phyloP scores from a whole-genome alignment of 768 basidiomycete species.

The Tulasnella sp. region DNA sequence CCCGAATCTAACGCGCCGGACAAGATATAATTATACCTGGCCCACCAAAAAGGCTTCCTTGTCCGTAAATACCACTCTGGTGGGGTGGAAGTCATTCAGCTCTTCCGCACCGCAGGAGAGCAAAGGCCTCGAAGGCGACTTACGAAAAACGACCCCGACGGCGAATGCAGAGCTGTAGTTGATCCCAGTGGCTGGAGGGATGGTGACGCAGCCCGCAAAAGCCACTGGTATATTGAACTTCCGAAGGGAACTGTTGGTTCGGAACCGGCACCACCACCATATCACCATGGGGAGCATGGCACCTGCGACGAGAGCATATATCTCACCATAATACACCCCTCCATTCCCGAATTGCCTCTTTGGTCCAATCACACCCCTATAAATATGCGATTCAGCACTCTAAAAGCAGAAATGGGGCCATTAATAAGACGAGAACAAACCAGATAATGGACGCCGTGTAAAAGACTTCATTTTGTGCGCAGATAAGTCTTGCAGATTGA shows the following conservation, averaged over 20 bases:
- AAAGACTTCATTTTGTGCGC: constrained; percentile 40
- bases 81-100: not conserved
- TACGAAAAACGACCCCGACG: constrained; percentile 46
- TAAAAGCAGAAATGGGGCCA: too few species aligned
- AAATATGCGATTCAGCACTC: not conserved
- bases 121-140: constrained; percentile 24
- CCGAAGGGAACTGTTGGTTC: constrained; percentile 30
- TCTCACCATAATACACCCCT: constrained; percentile 39
- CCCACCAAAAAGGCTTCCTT: constrained; percentile 46
- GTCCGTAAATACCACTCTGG: constrained; percentile 44
- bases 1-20: constrained; percentile 41
- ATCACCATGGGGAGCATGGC: constrained; percentile 42
- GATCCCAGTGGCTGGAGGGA: constrained; percentile 46
- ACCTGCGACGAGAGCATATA: constrained; percentile 41
- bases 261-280: constrained; percentile 39
- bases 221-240: constrained; percentile 40
- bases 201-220: constrained; percentile 39
- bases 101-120: not conserved
- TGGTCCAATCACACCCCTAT: constrained; percentile 47
- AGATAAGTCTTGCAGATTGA: constrained; percentile 40
- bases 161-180: constrained; percentile 45
- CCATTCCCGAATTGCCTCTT: constrained; percentile 40
- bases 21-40: constrained; percentile 49
- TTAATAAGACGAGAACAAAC: constrained; percentile 31
- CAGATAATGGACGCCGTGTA: constrained; percentile 44